Evolutionary conservation across 139 green algal genomes (phyloP).

Genomic region (Closterium sp.): DNA sequence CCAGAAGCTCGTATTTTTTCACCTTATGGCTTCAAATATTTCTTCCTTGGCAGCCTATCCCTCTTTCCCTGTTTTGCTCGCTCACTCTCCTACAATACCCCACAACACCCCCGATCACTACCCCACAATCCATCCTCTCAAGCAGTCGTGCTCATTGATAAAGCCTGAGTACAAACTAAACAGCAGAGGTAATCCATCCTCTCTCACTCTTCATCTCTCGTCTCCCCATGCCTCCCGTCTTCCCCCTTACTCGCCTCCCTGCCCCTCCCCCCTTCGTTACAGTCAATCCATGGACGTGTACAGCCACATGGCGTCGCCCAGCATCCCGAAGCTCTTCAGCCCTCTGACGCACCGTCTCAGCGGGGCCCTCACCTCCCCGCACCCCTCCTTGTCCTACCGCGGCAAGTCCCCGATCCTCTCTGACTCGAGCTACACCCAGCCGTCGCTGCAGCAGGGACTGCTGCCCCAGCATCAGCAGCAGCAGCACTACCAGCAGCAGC

Average conservation of each 20-base stretch:
- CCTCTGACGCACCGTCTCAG: background rate
- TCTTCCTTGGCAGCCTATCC: too few species aligned
- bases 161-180: too few species aligned
- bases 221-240: too few species aligned
- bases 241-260: too few species aligned
- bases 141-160: too few species aligned
- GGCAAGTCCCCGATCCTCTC: background rate
- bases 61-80: too few species aligned
- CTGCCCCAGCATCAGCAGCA: background rate
- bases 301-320: background rate
- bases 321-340: background rate
- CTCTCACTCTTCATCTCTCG: background rate
- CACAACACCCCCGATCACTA: too few species aligned
- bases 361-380: background rate
- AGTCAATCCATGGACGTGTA: background rate
- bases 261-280: background rate
- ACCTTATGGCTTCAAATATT: too few species aligned
- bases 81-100: too few species aligned
- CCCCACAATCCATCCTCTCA: too few species aligned
- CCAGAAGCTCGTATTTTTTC: too few species aligned
- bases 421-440: background rate
- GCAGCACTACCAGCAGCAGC: background rate
- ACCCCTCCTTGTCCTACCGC: background rate
- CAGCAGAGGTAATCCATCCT: too few species aligned
- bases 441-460: background rate